Evolutionary conservation across 306 rosid genomes (phyloP).

Genomic region (Spatholobus suberectus): DNA sequence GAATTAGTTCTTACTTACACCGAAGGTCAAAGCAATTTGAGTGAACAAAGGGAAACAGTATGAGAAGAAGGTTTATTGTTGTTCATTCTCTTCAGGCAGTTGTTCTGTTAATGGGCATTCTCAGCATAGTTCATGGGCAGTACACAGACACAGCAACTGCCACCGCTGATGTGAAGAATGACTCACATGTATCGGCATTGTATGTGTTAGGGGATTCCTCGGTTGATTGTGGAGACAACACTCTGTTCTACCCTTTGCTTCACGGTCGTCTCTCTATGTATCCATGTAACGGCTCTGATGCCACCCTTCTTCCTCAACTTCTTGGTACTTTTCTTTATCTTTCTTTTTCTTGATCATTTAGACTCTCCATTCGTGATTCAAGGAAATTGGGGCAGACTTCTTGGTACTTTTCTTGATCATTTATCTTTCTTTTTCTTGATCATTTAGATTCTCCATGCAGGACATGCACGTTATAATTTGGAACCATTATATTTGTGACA

Average conservation of each 20-base stretch:
- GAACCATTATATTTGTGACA: neutral
- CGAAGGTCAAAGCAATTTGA: conserved; percentile 15
- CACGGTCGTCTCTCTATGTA: conserved; percentile 71
- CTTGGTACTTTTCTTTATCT: conserved; percentile 59
- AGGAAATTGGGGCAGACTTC: conserved; percentile 42
- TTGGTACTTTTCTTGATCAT: conserved; percentile 64
- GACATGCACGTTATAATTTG: neutral
- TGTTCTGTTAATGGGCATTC: conserved; percentile 37
- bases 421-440: neutral
- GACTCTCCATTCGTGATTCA: neutral
- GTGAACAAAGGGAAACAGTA: conserved; percentile 11
- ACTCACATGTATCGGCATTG: conserved; percentile 53
- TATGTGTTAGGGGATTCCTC: conserved; percentile 84
- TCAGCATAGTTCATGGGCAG: conserved; percentile 42
- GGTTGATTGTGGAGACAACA: conserved; percentile 84
- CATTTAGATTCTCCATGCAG: neutral
- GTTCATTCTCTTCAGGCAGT: conserved; percentile 30
- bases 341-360: neutral
- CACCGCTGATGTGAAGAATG: conserved; percentile 1
- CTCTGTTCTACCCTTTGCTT: conserved; percentile 72
- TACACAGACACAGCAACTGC: neutral
- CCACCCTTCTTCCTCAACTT: conserved; percentile 80
- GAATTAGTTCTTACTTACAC: conserved; percentile 13
- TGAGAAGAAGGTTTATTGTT: conserved; percentile 38
- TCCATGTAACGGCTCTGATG: conserved; percentile 65